Evolutionary conservation across 2,329 filamentous ascomycete species (phyloP).

Genomic region (Fusarium solani-melongenae): DNA sequence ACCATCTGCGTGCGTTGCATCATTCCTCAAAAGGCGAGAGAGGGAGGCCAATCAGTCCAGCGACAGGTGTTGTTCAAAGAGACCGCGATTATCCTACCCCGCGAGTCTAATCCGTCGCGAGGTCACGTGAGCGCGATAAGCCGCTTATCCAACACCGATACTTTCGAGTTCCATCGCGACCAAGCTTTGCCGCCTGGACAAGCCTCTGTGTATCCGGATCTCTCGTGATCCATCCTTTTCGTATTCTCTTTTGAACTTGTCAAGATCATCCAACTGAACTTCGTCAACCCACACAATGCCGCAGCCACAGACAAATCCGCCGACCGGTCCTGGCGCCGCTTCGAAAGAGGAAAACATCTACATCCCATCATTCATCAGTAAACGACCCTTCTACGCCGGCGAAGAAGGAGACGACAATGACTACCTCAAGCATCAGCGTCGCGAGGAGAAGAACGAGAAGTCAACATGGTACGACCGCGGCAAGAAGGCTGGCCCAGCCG

Average conservation of each 20-base stretch:
- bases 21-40: too few relatives aligned
- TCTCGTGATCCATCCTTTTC: not conserved
- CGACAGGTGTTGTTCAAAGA: too few relatives aligned
- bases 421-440: conserved; percentile 95
- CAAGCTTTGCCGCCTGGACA: not conserved
- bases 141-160: conserved; percentile 26
- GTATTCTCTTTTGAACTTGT: not conserved
- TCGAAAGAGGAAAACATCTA: conserved; percentile 97
- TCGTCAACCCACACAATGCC: conserved; percentile 2
- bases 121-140: conserved; percentile 33
- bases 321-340: conserved; percentile 52
- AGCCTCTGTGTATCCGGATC: not conserved
- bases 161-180: not conserved
- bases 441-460: conserved; percentile 69
- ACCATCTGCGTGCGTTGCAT: not conserved
- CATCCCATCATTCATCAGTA: conserved; percentile 97
- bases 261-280: not conserved
- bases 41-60: too few relatives aligned
- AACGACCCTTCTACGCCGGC: conserved; percentile 94
- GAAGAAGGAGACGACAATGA: conserved; percentile 82
- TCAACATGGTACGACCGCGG: conserved; percentile 95
- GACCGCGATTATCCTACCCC: too few relatives aligned
- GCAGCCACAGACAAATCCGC: conserved; percentile 49
- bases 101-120: too few relatives aligned
- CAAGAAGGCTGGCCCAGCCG: conserved; percentile 83